phyloP scores from a whole-genome alignment of 1,139 yeast species.

The Yamadazyma sp. region DNA sequence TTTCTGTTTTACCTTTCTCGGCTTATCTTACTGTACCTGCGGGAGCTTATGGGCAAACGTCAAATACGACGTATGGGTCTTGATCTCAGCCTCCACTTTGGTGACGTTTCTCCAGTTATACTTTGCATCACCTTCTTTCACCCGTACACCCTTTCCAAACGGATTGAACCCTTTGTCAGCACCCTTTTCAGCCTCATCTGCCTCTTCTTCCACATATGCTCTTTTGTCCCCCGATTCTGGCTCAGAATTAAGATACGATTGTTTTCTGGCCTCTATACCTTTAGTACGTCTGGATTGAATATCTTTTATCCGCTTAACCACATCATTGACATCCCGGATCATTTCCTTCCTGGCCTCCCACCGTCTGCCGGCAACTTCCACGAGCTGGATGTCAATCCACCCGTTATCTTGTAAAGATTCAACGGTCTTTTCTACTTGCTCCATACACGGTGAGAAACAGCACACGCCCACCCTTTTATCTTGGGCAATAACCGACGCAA shows the following conservation, averaged over 20 bases:
- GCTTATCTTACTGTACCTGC: too few relatives aligned
- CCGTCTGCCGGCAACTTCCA: constrained; percentile 79
- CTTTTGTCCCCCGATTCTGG: constrained; percentile 21
- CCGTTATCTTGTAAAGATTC: constrained; percentile 71
- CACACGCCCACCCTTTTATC: constrained; percentile 66
- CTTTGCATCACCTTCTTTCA: constrained; percentile 81
- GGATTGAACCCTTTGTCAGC: constrained; percentile 73
- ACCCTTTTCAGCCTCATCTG: constrained; percentile 23
- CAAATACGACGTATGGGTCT: constrained; percentile 90
- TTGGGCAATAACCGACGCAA: constrained; percentile 58
- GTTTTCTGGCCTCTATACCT: constrained; percentile 67
- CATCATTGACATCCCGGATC: constrained; percentile 81
- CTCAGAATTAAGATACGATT: constrained; percentile 12
- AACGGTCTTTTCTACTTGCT: constrained; percentile 88
- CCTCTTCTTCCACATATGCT: constrained; percentile 18
- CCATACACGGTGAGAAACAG: constrained; percentile 97
- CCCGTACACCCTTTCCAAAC: constrained; percentile 79
- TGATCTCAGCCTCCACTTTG: constrained; percentile 78
- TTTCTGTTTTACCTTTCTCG: too few relatives aligned
- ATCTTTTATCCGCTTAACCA: constrained; percentile 75
- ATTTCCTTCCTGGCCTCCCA: constrained; percentile 93
- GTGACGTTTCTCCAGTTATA: constrained; percentile 84
- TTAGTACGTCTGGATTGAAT: constrained; percentile 72
- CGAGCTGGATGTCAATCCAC: constrained; percentile 92
- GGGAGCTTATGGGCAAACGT: constrained; percentile 71